Base-by-base conservation (phyloP, 2,329 filamentous ascomycete genomes). In the Fragosphaeria purpurea region DNA sequence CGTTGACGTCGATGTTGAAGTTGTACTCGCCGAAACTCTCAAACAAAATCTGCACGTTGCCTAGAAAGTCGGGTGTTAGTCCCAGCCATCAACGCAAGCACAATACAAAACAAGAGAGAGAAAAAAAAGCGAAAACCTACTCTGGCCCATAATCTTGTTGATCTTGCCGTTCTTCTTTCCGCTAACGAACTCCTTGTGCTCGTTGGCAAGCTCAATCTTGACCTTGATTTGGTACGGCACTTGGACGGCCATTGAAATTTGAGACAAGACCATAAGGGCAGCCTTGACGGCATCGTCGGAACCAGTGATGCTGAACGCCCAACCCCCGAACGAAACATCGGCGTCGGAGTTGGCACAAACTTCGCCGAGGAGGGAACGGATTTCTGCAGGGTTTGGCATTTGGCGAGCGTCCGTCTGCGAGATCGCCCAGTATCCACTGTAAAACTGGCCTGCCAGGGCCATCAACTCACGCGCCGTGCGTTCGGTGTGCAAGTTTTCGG, bases 131-230 rank as follows among this genome's bases (percentile, higher is more conserved):
- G 22, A 22, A 22, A 22, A 9, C 74, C 58, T 68, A 79, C 90
- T 96, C 68, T 97, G 91, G 31, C 91, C 93, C 93, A 98, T 98
- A 62, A 98, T 98, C 76, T 98, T 98, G 76, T 98, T 98, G 69
- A 98, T 98, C 73, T 98, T 98, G 68, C 93, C 93, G 61, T 98
- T 98, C 75, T 98, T 98, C 76, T 98, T 98, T 59, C 93, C 93
- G 60, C 90, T 96, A 51, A 98, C 93, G 65, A 98, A 98, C 64
- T 98, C 93, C 69, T 98, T 98, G 74, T 98, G 93, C 71, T 98
- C 93, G 63, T 97, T 97, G 62, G 93, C 93, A 51, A 98, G 83
- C 72, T 98, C 93, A 56, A 98, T 95, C 74, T 97, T 97, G 63
- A 98, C 91, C 51, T 90, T 83, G 65, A 98, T 94, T 65, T 94